Evolutionary conservation across 768 basidiomycete species (phyloP), one percentile per base, ranked within the genome.

Genomic region (Austroboletus festivus): DNA sequence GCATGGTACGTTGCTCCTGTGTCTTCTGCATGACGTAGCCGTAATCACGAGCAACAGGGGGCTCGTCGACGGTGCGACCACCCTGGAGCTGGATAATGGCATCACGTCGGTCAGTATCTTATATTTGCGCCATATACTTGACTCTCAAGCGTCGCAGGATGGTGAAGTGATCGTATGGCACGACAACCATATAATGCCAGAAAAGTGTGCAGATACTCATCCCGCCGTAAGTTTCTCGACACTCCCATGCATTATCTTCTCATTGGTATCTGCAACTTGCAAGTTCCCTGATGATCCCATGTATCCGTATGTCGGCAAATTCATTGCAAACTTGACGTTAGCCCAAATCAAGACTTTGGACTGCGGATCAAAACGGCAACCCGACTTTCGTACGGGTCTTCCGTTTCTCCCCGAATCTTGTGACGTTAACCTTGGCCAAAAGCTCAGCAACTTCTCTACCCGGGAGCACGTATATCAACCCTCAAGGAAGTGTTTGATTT

Each of bases 111-210:
- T 81, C 45, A 56, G 64, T 57, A 22, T 13, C 35, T 22, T 41
- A 42, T n/a, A n/a, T 37, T 21, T 19, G 12, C 7, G 2, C n/a
- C 7, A 33, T 12, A 16, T 19, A 35, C 16, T 37, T 19, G 8
- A 12, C 38, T 23, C 51, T 59, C 54, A 55, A 33, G 19, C 30
- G 18, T 18, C 18, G 48, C 33, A 88, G 86, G 89, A 92, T 61
- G 86, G 85, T 12, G 75, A 77, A 41, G 82, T 86, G 15, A 73
- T 92, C 35, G 85, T 91, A 13, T 90, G 85, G 85, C 89, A 92
- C 57, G 89, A 92, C 65, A 81, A 83, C 64, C 68, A 70, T 37
- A 85, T 92, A 51, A 62, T 67, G 3, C 54, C 78, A 4, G 72
- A 71, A 28, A 92, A 90, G 63, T 90, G 89, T 63, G 56, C 60